Percentiles rank a stretch among this genome's conserved stretches.
Evolutionary conservation across 2,329 filamentous ascomycete genomes (phyloP).

Genomic region (Paraphaeosphaeria minitans): DNA sequence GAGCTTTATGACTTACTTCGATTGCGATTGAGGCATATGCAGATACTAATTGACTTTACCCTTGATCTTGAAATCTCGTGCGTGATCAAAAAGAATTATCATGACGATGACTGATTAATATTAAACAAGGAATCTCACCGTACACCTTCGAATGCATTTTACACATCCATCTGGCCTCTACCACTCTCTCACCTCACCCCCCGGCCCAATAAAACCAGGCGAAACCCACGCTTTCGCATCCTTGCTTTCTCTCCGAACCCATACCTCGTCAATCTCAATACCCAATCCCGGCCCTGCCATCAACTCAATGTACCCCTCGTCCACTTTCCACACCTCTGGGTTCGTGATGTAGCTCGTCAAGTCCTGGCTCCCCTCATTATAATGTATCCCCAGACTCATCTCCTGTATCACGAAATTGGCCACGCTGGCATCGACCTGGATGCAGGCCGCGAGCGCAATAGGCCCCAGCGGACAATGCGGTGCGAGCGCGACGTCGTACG

Average conservation of each 20-base stretch:
- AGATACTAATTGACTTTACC: not conserved
- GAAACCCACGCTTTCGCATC: conserved; percentile 68
- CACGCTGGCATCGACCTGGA: conserved; percentile 67
- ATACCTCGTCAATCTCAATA: conserved; percentile 71
- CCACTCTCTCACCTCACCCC: conserved; percentile 72
- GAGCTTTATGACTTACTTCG: not conserved
- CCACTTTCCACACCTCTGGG: conserved; percentile 67
- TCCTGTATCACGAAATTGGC: conserved; percentile 74
- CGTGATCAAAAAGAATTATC: no score
- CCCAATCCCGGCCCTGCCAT: conserved; percentile 67
- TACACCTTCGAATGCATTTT: no score
- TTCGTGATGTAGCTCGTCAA: conserved; percentile 68
- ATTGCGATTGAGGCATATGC: not conserved
- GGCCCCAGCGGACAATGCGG: conserved; percentile 77
- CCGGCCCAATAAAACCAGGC: conserved; percentile 70
- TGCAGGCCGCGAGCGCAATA: conserved; percentile 71
- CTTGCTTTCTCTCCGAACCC: conserved; percentile 64
- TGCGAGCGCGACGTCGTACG: conserved; percentile 74
- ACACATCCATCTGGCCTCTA: conserved; percentile 37
- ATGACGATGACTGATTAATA: no score
- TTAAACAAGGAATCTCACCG: no score
- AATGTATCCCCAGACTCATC: conserved; percentile 81
- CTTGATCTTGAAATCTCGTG: not conserved
- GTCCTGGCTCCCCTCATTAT: conserved; percentile 60
- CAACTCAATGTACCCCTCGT: conserved; percentile 68